Conservation (phyloP, 2,329 filamentous ascomycete genomes). For the Aspergillus sp. region DNA sequence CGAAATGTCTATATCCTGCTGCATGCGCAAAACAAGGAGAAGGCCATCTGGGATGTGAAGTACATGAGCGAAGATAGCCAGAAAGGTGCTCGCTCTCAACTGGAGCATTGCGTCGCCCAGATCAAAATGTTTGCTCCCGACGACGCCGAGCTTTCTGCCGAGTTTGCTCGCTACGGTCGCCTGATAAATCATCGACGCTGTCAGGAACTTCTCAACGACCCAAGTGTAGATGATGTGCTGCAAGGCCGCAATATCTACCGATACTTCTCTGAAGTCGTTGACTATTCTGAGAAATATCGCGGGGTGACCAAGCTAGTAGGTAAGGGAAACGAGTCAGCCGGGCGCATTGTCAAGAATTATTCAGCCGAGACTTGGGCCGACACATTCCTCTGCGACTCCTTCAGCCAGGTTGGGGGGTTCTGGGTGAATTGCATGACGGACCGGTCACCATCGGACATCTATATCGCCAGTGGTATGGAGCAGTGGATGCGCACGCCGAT, state of each 20-base stretch:
- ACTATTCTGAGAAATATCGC: constrained; percentile 19
- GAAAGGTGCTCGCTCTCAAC: background rate
- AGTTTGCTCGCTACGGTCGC: constrained; percentile 20
- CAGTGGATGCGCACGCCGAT: constrained; percentile 30
- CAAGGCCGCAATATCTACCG: constrained; percentile 25
- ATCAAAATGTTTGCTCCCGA: constrained; percentile 11
- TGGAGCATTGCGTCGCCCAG: constrained; percentile 17
- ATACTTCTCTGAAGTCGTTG: constrained; percentile 21
- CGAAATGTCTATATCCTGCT: constrained; percentile 17
- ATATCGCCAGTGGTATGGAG: constrained; percentile 34
- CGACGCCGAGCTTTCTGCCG: constrained; percentile 2
- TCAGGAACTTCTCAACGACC: constrained; percentile 18
- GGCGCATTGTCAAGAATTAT: constrained; percentile 22
- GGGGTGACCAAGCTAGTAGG: constrained; percentile 25
- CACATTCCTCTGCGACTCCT: constrained; percentile 29
- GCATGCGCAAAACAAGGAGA: background rate
- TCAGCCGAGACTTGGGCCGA: constrained; percentile 29
- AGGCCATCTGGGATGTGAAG: constrained; percentile 14
- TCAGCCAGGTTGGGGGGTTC: constrained; percentile 41
- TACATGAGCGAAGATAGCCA: constrained; percentile 11
- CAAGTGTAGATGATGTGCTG: constrained; percentile 24
- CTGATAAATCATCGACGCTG: constrained; percentile 20
- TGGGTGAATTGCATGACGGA: constrained; percentile 42
- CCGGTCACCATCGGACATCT: constrained; percentile 27
- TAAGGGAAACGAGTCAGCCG: constrained; percentile 25